A percentile compares a stretch with the other conserved stretches of the same genome.
These are phyloP conservation scores for Boletus edulis DNA, from an alignment of 768 basidiomycete species.

Conservation along the genomic window DNA sequence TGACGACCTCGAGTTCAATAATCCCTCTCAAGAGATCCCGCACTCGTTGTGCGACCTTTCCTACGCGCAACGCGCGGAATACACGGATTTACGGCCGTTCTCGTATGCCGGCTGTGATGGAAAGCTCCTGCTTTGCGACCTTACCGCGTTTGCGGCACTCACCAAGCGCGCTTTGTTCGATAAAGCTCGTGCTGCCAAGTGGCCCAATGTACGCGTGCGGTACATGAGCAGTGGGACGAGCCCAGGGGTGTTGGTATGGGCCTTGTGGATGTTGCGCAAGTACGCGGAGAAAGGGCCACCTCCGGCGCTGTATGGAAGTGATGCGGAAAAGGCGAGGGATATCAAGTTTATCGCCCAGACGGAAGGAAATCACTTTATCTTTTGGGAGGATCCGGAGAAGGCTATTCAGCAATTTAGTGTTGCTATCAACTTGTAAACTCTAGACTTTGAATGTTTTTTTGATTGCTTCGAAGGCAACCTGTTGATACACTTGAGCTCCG, in stretches of 20 bases:
- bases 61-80: slow-evolving; percentile 7
- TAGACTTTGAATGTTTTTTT: too few relatives aligned
- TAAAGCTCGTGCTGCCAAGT: slow-evolving; percentile 3
- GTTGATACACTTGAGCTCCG: too few relatives aligned
- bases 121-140: slow-evolving; percentile 12
- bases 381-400: slow-evolving; percentile 24
- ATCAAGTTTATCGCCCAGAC: slow-evolving; percentile 9
- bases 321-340: slow-evolving; percentile 22
- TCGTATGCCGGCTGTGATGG: slow-evolving; percentile 5
- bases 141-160: slow-evolving; percentile 2
- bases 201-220: slow-evolving; percentile 16
- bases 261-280: slow-evolving; percentile 12
- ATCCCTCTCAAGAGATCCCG: background rate
- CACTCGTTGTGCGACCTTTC: slow-evolving; percentile 14
- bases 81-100: slow-evolving; percentile 7
- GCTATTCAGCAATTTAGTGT: slow-evolving; percentile 15
- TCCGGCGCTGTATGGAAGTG: slow-evolving; percentile 5
- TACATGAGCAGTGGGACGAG: slow-evolving; percentile 18
- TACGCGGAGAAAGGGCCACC: slow-evolving; percentile 5
- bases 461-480: too few relatives aligned
- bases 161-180: slow-evolving; percentile 19
- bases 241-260: slow-evolving; percentile 6
- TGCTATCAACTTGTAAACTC: slow-evolving; percentile 7
- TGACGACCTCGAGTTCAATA: slow-evolving; percentile 17
- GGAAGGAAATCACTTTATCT: slow-evolving; percentile 26